A percentile compares a stretch with the other conserved stretches of the same genome.
phyloP scores from a whole-genome alignment of 2,329 filamentous ascomycete genomes.

The Venturia pyrina region DNA sequence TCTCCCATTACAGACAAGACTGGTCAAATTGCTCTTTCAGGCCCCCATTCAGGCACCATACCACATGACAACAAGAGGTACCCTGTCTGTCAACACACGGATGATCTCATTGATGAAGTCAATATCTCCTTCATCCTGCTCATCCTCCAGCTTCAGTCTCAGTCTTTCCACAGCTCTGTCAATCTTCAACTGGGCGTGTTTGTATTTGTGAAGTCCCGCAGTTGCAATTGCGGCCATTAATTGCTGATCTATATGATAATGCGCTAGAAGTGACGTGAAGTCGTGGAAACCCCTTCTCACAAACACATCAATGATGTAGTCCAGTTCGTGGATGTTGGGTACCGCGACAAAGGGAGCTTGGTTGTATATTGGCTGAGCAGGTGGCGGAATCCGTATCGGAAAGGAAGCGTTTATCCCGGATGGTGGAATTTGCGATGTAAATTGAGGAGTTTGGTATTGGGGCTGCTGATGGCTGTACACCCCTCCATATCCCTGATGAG shows the following conservation, averaged over 20 bases:
- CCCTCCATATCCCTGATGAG: background rate
- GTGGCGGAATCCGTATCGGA: background rate
- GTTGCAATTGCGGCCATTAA: background rate
- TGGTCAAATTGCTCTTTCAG: too few relatives aligned
- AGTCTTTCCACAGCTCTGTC: background rate
- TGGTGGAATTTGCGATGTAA: background rate
- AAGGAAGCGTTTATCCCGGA: background rate
- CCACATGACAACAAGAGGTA: too few relatives aligned
- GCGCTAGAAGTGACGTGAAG: background rate
- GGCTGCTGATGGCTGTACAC: background rate
- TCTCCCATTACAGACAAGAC: too few relatives aligned
- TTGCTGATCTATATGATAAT: background rate
- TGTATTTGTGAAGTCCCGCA: background rate
- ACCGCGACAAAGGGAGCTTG: too few relatives aligned
- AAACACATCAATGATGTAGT: background rate
- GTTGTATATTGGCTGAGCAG: too few relatives aligned
- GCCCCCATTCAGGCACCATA: too few relatives aligned
- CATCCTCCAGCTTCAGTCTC: too few relatives aligned
- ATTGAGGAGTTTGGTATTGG: background rate
- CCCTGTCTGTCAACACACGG: background rate
- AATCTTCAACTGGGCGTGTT: background rate
- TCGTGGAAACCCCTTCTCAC: background rate
- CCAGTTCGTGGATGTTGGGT: background rate
- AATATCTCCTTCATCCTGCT: too few relatives aligned
- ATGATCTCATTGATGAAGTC: background rate